These are phyloP conservation scores for Mucor ambiguus DNA, from an alignment of 371 early-diverging fungal species.

Conservation along the genomic window DNA sequence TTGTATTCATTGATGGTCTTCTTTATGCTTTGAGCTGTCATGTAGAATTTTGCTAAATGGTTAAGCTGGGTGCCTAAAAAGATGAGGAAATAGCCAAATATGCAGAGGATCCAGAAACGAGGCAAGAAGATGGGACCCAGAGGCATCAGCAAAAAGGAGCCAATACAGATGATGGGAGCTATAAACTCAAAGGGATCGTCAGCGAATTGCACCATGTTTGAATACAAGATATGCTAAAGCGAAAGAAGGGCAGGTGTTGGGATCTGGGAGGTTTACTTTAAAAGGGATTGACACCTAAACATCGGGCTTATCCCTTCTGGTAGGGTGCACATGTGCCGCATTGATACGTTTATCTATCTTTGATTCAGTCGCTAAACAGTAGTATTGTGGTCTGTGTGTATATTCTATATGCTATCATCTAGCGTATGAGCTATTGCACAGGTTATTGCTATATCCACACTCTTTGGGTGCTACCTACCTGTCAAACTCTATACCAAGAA, in stretches of 20 bases:
- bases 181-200: slow-evolving; percentile 41
- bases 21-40: slow-evolving; percentile 36
- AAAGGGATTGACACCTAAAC: not conserved
- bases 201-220: slow-evolving; percentile 7
- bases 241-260: not conserved
- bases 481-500: not conserved
- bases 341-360: not conserved
- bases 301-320: not conserved
- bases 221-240: not conserved
- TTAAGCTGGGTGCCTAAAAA: slow-evolving; percentile 42
- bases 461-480: not conserved
- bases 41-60: slow-evolving; percentile 37
- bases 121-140: slow-evolving; percentile 39
- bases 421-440: not conserved
- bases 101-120: slow-evolving; percentile 33
- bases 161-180: slow-evolving; percentile 38
- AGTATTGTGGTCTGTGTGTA: too few species aligned
- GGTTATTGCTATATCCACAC: not conserved
- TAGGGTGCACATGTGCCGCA: not conserved
- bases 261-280: not conserved
- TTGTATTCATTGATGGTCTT: slow-evolving; percentile 21
- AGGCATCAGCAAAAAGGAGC: slow-evolving; percentile 30
- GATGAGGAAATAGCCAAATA: slow-evolving; percentile 33
- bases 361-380: not conserved
- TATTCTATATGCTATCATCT: too few species aligned